Base-by-base conservation (phyloP, 192 early-diverging fungal species). In the Geranomyces variabilis region DNA sequence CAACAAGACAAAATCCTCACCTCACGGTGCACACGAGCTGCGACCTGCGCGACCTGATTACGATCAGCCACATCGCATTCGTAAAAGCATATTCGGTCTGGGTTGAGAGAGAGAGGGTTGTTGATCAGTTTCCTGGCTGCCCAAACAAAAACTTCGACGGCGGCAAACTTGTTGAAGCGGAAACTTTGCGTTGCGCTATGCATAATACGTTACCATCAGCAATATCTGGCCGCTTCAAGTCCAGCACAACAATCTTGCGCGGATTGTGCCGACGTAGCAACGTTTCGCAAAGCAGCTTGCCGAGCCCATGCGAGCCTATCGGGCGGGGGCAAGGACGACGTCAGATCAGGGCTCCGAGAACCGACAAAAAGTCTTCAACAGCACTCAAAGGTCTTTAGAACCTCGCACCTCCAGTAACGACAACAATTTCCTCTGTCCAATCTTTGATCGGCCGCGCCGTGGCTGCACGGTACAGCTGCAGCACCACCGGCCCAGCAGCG, bases 361-460 rank as follows among this genome's bases (percentile, higher is more conserved):
- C 10, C 46, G 10, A 47, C 46, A 47, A 10, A 10, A 10, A 19
- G 12, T 47, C 46, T 47, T 19, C 12, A 19, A 47, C 46, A 47
- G 19, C 46, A 47, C 19, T 13, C 10, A n/a, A n/a, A n/a, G n/a
- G n/a, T n/a, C n/a, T n/a, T n/a, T n/a, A n/a, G n/a, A n/a, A n/a
- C n/a, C n/a, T n/a, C 55, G 22, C 62, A 84, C 87, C 88, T 67
- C 88, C 88, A 57, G 86, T 88, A n/a, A 90, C 78, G 64, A 90
- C 59, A 10, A 90, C 88, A 55, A 86, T 71, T 66, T 88, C 87
- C 10, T 84, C 71, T 21, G 77, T 70, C 88, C 88, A 90, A 61
- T 86, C 75, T 30, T 65, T 58, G 9, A 73, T 58, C 6, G 67
- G 46, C 44, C 67, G 24, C 15, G 67, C 66, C 15, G 24, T 60